Conservation (phyloP, 768 basidiomycete species). For the Psilocybe tampanensis region DNA sequence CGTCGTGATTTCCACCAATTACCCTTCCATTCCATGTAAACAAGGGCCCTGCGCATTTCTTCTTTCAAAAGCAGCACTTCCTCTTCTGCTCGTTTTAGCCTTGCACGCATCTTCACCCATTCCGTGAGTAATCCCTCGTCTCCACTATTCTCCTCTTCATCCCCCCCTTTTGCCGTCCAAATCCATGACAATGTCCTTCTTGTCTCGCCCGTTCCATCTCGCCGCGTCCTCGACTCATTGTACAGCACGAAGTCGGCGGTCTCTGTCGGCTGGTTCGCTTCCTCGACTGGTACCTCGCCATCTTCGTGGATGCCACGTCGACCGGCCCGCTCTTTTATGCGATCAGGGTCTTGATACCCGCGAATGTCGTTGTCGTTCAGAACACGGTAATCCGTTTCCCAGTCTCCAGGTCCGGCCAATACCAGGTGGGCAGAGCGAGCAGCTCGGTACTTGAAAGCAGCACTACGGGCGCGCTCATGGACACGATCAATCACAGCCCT, state of each 20-base stretch:
- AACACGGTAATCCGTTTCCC: conserved; percentile 12
- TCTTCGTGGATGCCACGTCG: conserved; percentile 1
- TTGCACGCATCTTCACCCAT: conserved; percentile 22
- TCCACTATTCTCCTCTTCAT: conserved; percentile 4
- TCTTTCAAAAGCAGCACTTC: conserved; percentile 23
- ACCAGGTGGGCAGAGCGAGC: conserved; percentile 12
- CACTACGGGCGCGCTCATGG: conserved; percentile 8
- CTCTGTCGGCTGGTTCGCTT: neutral
- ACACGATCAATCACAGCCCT: conserved; percentile 20
- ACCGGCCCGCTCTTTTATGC: neutral
- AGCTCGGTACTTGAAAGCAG: conserved; percentile 17
- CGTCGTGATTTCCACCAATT: neutral
- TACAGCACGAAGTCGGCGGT: neutral
- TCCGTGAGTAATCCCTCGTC: conserved; percentile 19
- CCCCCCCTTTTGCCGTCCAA: neutral
- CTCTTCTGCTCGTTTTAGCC: conserved; percentile 14
- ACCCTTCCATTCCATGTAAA: neutral
- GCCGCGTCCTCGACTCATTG: neutral
- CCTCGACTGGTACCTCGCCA: neutral
- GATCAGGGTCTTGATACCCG: conserved; percentile 12
- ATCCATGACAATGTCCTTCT: conserved; percentile 5
- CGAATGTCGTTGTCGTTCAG: conserved; percentile 18
- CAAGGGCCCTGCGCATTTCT: conserved; percentile 11
- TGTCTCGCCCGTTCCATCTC: conserved; percentile 8
- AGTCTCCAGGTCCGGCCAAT: conserved; percentile 12